These are phyloP conservation scores for Capsella bursapastoris DNA, from an alignment of 345 rosid species.

Conservation along the genomic window DNA sequence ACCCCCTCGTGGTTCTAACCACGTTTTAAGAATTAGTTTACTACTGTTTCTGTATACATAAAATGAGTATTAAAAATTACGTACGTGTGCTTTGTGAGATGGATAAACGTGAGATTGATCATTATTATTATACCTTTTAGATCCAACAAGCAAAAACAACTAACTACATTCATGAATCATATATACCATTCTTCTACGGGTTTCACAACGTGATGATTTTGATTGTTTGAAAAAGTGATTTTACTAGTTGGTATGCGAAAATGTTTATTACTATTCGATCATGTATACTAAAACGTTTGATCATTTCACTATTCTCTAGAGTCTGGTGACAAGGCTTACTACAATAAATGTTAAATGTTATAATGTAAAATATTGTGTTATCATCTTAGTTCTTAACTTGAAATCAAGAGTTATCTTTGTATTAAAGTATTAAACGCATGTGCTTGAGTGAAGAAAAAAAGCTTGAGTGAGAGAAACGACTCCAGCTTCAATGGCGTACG, in stretches of 20 bases:
- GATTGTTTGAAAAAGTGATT: neutral
- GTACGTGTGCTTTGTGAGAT: constrained; percentile 33
- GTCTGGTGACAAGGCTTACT: neutral
- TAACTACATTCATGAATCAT: neutral
- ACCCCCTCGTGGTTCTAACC: constrained; percentile 30
- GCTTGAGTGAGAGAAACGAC: constrained; percentile 21
- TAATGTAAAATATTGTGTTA: neutral
- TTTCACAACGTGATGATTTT: neutral
- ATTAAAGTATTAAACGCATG: constrained; percentile 20
- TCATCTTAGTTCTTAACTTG: neutral
- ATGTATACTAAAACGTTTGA: neutral
- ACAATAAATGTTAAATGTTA: neutral
- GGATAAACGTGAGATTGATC: constrained; percentile 40
- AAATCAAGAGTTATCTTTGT: neutral
- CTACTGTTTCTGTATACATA: neutral
- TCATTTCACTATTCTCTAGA: neutral
- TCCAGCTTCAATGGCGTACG: constrained; percentile 40
- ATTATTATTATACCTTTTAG: constrained; percentile 10
- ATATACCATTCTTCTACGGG: neutral
- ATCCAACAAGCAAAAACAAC: neutral
- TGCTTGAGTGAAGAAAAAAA: constrained; percentile 18
- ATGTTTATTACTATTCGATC: no score
- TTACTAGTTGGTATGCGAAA: neutral
- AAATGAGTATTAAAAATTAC: constrained; percentile 18
- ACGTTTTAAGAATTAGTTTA: constrained; percentile 15